phyloP scores from a whole-genome alignment of 2,329 filamentous ascomycete species.

The Aaosphaeria arxii region DNA sequence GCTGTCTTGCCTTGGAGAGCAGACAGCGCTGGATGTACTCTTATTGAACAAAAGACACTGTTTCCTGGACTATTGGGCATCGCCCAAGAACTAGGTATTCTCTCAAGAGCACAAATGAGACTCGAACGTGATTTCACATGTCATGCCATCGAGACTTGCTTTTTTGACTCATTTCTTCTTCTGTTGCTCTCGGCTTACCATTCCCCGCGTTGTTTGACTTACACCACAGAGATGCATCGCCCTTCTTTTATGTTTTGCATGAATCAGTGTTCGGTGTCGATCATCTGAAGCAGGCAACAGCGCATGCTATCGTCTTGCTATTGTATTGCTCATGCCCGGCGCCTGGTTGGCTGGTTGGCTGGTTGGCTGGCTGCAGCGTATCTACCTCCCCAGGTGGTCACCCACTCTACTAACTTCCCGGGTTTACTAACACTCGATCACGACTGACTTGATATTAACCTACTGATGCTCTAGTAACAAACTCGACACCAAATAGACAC shows the following conservation, averaged over 20 bases:
- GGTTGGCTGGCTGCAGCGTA: no score
- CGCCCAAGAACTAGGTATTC: slow-evolving; percentile 28
- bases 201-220: slow-evolving; percentile 4
- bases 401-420: slow-evolving; percentile 1
- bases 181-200: no score
- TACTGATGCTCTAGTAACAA: not conserved
- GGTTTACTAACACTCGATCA: slow-evolving; percentile 1
- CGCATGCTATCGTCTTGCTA: no score
- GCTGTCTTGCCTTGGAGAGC: slow-evolving; percentile 34
- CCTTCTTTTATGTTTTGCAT: slow-evolving; percentile 1
- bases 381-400: no score
- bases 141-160: slow-evolving; percentile 37
- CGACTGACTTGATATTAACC: slow-evolving; percentile 10
- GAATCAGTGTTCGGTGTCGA: no score
- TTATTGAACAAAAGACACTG: slow-evolving; percentile 23
- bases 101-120: slow-evolving; percentile 25
- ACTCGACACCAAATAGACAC: slow-evolving; percentile 22
- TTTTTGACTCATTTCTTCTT: slow-evolving; percentile 10
- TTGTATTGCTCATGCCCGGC: no score
- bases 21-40: slow-evolving; percentile 38
- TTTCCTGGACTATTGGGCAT: slow-evolving; percentile 15
- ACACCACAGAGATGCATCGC: slow-evolving; percentile 1
- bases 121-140: slow-evolving; percentile 37
- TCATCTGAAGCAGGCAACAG: no score
- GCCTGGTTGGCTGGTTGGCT: no score